phyloP scores from a whole-genome alignment of 169 alveolate species.

The Cystoisospora suis region DNA sequence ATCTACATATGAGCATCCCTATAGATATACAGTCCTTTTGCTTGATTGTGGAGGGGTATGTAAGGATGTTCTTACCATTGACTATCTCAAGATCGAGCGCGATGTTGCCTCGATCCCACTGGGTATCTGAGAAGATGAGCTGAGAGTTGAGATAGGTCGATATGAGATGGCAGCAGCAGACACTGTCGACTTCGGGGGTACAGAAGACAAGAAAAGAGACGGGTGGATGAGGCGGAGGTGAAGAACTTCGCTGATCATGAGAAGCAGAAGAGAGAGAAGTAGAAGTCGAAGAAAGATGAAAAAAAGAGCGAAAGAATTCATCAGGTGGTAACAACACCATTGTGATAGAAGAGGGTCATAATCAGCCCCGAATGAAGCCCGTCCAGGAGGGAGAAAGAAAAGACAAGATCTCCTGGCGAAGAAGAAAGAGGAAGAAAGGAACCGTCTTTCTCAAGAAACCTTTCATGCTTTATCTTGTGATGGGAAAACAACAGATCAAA shows the following conservation, averaged over 20 bases:
- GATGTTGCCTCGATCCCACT: conserved; percentile 1
- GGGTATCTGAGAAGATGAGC: neutral
- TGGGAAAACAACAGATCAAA: neutral
- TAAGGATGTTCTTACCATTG: neutral
- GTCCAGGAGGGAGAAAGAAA: neutral
- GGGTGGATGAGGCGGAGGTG: neutral
- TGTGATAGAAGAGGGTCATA: neutral
- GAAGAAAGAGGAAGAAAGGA: neutral
- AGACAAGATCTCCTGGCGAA: neutral
- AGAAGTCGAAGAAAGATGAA: neutral
- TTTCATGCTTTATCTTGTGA: too few relatives aligned
- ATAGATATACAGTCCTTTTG: neutral
- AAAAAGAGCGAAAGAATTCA: neutral
- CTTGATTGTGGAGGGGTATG: neutral
- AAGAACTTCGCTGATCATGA: neutral
- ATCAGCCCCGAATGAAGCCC: neutral
- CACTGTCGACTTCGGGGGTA: conserved; percentile 14
- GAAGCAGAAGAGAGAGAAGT: neutral
- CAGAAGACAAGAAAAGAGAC: neutral
- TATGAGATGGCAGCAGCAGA: conserved; percentile 35
- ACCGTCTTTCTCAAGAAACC: too few relatives aligned
- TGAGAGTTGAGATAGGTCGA: conserved; percentile 19
- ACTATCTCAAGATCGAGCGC: conserved; percentile 16
- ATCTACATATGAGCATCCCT: neutral
- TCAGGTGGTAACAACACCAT: conserved; percentile 22